phyloP scores from a whole-genome alignment of 1,139 yeast genomes.

The Yarrowia galli region DNA sequence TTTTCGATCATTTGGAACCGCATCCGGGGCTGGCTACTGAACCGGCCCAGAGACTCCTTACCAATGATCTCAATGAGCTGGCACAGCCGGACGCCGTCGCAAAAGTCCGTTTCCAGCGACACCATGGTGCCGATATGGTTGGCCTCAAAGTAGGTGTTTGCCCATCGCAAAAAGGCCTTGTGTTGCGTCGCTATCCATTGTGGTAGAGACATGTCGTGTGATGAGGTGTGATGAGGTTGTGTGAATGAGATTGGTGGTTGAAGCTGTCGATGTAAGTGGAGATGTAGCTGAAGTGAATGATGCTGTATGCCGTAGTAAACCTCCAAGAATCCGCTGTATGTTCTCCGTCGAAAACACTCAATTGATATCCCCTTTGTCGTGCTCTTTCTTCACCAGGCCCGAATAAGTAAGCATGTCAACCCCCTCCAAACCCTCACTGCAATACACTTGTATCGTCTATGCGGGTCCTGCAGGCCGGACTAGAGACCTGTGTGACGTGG shows the following conservation, averaged over 20 bases:
- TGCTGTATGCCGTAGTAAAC: not conserved
- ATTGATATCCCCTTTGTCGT: not conserved
- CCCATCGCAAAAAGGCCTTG: conserved; percentile 54
- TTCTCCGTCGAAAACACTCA: not conserved
- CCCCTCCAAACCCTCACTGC: conserved; percentile 11
- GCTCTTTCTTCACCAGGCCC: conserved; percentile 7
- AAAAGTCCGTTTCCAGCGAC: conserved; percentile 49
- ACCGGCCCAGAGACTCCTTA: conserved; percentile 52
- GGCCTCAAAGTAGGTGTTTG: conserved; percentile 51
- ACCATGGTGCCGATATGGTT: conserved; percentile 46
- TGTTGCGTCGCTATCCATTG: conserved; percentile 54
- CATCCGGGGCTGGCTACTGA: conserved; percentile 57
- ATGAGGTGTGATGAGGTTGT: not conserved
- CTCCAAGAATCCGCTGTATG: not conserved
- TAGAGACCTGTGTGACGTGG: not conserved
- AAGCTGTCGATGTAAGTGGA: too few species aligned
- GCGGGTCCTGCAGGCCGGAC: conserved; percentile 8
- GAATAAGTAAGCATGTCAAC: conserved; percentile 1
- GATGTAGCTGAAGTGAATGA: not conserved
- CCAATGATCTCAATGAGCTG: conserved; percentile 54
- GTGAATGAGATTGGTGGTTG: too few species aligned
- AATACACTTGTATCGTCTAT: conserved; percentile 27
- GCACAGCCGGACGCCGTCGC: conserved; percentile 51
- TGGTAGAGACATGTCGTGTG: conserved; percentile 13
- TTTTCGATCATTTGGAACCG: conserved; percentile 70